These are phyloP conservation scores for Rubia peregrina DNA, from an alignment of 305 asterid genomes.

Conservation along the genomic window DNA sequence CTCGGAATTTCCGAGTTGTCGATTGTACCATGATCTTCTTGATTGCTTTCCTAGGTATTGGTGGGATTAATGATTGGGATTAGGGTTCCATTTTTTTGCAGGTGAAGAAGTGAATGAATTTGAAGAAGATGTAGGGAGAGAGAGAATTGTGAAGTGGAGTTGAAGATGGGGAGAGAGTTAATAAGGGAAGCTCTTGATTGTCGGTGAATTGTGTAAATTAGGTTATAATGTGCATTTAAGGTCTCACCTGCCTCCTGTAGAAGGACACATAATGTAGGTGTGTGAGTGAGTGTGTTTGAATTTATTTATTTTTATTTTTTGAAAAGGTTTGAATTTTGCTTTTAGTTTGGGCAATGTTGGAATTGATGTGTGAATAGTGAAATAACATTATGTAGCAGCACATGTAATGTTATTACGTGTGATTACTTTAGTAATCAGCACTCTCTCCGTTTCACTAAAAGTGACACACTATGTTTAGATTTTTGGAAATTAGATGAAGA, in stretches of 20 bases:
- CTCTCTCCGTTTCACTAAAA: too few relatives aligned
- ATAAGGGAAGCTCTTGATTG: slow-evolving; percentile 10
- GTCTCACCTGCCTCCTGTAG: slow-evolving; percentile 18
- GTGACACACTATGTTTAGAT: too few relatives aligned
- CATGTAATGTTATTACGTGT: too few relatives aligned
- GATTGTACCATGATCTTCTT: slow-evolving; percentile 16
- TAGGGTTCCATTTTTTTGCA: not conserved
- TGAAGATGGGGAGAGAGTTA: slow-evolving; percentile 14
- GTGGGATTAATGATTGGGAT: not conserved
- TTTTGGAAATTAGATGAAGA: too few relatives aligned
- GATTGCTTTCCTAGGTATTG: not conserved
- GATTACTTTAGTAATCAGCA: too few relatives aligned
- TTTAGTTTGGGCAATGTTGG: not conserved
- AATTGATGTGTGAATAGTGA: too few relatives aligned
- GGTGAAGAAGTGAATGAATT: not conserved
- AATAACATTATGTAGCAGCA: too few relatives aligned
- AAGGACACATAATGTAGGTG: not conserved
- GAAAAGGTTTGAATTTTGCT: not conserved
- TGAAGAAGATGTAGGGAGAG: not conserved
- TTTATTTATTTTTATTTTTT: too few relatives aligned
- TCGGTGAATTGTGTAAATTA: slow-evolving; percentile 14
- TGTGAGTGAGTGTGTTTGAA: not conserved
- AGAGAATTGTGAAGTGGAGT: not conserved
- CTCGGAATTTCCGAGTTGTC: slow-evolving; percentile 28
- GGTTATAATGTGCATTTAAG: slow-evolving; percentile 13